Percentiles rank a stretch among this genome's conserved stretches.
Conservation (phyloP, 352 stramenopile genomes). For the Pythium rhizo-oryzae region DNA sequence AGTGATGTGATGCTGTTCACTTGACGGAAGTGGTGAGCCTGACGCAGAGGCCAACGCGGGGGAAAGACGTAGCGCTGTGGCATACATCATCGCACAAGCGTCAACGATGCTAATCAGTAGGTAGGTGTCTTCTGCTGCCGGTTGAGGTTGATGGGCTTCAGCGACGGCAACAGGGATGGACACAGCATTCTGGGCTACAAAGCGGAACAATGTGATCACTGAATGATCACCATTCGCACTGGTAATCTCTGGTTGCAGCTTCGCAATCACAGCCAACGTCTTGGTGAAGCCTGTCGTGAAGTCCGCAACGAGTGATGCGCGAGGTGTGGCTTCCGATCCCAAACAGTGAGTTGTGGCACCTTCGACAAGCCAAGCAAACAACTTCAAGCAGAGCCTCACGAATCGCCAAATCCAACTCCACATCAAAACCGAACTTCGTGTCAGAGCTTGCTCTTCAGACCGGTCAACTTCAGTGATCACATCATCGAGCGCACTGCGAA, state of each 20-base stretch:
- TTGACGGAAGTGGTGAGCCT: too few relatives aligned
- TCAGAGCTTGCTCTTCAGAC: background rate
- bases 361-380: background rate
- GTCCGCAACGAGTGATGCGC: background rate
- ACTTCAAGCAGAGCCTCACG: background rate
- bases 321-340: too few relatives aligned
- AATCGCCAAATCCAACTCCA: slow-evolving; percentile 12
- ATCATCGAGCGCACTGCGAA: slow-evolving; percentile 2
- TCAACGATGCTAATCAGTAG: too few relatives aligned
- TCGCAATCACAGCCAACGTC: slow-evolving; percentile 5
- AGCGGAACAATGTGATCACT: background rate
- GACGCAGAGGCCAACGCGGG: too few relatives aligned
- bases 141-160: too few relatives aligned
- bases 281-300: background rate
- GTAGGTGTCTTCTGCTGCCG: too few relatives aligned
- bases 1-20: too few relatives aligned
- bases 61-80: too few relatives aligned
- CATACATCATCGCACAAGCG: too few relatives aligned
- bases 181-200: background rate
- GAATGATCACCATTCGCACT: background rate
- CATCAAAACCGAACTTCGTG: background rate
- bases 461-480: background rate
- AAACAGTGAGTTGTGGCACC: background rate
- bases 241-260: background rate
- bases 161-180: too few relatives aligned